A percentile compares a stretch with the other conserved stretches of the same genome.
phyloP scores from a whole-genome alignment of 257 asterid species.

The Galeopsis tetrahit region DNA sequence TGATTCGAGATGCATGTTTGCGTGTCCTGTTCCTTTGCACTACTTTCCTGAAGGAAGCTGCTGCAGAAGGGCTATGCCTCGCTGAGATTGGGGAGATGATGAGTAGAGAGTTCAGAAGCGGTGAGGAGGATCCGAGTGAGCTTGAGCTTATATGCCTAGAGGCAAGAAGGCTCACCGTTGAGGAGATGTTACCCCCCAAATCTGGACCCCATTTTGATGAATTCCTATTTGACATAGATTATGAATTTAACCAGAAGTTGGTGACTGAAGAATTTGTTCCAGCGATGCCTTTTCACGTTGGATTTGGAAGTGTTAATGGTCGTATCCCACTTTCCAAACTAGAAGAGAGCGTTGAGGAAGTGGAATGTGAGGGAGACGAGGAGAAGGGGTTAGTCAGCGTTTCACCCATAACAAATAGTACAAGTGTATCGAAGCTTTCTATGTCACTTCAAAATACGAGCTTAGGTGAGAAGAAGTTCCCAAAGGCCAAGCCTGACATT shows the following conservation, averaged over 20 bases:
- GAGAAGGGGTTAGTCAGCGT: constrained; percentile 37
- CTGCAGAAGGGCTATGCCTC: constrained; percentile 79
- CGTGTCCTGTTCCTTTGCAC: constrained; percentile 82
- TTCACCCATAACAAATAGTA: constrained; percentile 38
- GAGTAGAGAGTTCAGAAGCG: constrained; percentile 87
- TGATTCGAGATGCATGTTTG: constrained; percentile 94
- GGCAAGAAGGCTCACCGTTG: constrained; percentile 65
- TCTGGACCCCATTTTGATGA: constrained; percentile 56
- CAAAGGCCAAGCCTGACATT: constrained; percentile 51
- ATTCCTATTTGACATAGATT: constrained; percentile 75
- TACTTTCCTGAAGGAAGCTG: constrained; percentile 85
- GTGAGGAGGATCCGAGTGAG: constrained; percentile 98
- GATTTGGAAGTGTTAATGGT: constrained; percentile 57
- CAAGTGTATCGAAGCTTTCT: constrained; percentile 57
- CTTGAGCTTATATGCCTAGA: constrained; percentile 87
- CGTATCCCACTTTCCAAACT: constrained; percentile 69
- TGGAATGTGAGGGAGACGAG: constrained; percentile 60
- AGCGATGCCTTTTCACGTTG: constrained; percentile 54
- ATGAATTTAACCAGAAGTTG: constrained; percentile 39
- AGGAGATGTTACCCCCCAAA: constrained; percentile 56
- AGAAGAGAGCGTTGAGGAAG: constrained; percentile 81
- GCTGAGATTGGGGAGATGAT: constrained; percentile 99
- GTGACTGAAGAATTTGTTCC: constrained; percentile 45
- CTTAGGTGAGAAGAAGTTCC: constrained; percentile 67
- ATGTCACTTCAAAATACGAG: constrained; percentile 60